Evolutionary conservation across 441 rosid species (phyloP).

Genomic region (Jatropha podagrica): DNA sequence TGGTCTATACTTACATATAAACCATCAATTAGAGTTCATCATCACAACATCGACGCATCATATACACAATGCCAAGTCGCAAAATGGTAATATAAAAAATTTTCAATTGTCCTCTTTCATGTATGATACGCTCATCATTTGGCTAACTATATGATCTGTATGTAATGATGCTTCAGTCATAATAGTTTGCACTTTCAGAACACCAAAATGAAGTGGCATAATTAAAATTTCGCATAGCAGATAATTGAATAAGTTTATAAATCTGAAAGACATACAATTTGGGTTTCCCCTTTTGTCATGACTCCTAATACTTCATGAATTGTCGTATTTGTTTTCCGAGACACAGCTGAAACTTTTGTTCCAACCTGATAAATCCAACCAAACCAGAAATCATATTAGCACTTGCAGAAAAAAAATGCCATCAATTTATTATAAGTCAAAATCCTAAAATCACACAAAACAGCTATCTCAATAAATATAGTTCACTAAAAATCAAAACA

Average conservation of each 20-base stretch:
- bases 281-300: conserved; percentile 76
- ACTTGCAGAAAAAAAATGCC: not conserved
- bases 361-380: conserved; percentile 56
- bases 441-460: not conserved
- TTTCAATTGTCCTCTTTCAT: not conserved
- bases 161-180: not conserved
- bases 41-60: not conserved
- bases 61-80: not conserved
- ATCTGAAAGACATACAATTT: conserved; percentile 58
- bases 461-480: not conserved
- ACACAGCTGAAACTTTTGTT: conserved; percentile 90
- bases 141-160: not conserved
- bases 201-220: too few relatives aligned
- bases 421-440: not conserved
- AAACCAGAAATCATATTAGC: conserved; percentile 9
- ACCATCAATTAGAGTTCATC: not conserved
- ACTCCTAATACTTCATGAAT: conserved; percentile 93
- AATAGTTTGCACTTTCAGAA: not conserved
- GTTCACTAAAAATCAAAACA: not conserved
- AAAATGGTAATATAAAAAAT: not conserved
- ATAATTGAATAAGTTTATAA: conserved; percentile 3
- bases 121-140: not conserved
- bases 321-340: conserved; percentile 95
- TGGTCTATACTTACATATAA: too few relatives aligned
- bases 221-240: conserved; percentile 7